A percentile compares a stretch with the other conserved stretches of the same genome.
Conservation (phyloP, 768 basidiomycete genomes). For the Lactarius akahatsu region DNA sequence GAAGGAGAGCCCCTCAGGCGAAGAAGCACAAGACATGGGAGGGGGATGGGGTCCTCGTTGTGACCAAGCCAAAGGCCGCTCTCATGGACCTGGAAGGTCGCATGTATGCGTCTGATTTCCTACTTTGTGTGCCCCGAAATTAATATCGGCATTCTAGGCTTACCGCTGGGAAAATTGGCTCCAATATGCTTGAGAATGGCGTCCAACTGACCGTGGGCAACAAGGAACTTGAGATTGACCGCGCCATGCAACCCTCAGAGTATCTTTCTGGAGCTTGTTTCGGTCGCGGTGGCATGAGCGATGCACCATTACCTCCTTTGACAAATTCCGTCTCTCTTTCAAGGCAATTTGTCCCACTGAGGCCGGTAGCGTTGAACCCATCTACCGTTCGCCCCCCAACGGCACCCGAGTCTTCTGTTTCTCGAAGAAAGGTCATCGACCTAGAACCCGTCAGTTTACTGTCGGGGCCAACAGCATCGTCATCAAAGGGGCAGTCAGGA, state of each 20-base stretch:
- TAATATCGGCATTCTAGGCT: conserved; percentile 41
- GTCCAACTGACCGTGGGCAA: conserved; percentile 45
- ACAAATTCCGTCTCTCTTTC: conserved; percentile 35
- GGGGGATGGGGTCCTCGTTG: conserved; percentile 68
- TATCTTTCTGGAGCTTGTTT: conserved; percentile 69
- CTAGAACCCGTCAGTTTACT: conserved; percentile 41
- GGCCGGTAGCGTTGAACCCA: conserved; percentile 35
- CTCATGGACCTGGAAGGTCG: conserved; percentile 65
- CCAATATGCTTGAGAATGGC: conserved; percentile 39
- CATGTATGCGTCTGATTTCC: conserved; percentile 44
- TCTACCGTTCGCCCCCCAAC: conserved; percentile 31
- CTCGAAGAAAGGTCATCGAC: conserved; percentile 36
- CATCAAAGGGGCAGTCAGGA: conserved; percentile 21
- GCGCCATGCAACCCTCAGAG: conserved; percentile 50
- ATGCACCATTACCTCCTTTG: conserved; percentile 28
- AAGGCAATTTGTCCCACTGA: conserved; percentile 36
- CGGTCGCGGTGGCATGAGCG: conserved; percentile 37
- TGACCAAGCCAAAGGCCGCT: conserved; percentile 43
- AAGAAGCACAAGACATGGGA: conserved; percentile 94
- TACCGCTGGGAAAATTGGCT: conserved; percentile 48
- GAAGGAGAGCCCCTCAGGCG: conserved; percentile 64
- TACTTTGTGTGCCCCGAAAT: neutral
- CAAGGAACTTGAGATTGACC: conserved; percentile 68
- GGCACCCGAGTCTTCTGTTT: conserved; percentile 28
- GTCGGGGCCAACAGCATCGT: conserved; percentile 1